These are phyloP conservation scores for Ascochyta clinopodiicola DNA, from an alignment of 2,329 filamentous ascomycete genomes.

Conservation along the genomic window DNA sequence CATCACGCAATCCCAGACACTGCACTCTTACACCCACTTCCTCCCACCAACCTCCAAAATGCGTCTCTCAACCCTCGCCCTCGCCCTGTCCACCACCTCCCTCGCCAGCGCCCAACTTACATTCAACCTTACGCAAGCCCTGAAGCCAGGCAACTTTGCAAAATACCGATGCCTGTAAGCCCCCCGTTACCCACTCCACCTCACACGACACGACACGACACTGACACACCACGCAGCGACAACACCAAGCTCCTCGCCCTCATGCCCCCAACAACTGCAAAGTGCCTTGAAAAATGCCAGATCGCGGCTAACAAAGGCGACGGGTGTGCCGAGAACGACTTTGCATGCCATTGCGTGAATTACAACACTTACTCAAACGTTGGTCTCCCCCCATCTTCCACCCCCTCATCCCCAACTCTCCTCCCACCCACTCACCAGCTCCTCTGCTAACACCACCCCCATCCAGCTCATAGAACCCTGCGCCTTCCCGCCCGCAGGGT, in stretches of 20 bases:
- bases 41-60: background rate
- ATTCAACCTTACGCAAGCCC: slow-evolving; percentile 32
- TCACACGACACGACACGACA: too few relatives aligned
- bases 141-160: slow-evolving; percentile 20
- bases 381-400: background rate
- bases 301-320: slow-evolving; percentile 24
- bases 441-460: background rate
- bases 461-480: slow-evolving; percentile 12
- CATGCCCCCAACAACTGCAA: slow-evolving; percentile 15
- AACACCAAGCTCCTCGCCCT: slow-evolving; percentile 19
- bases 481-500: slow-evolving; percentile 1
- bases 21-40: background rate
- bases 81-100: slow-evolving; percentile 4
- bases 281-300: slow-evolving; percentile 28
- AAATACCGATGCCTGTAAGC: slow-evolving; percentile 37
- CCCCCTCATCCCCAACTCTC: background rate
- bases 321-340: slow-evolving; percentile 31
- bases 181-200: too few relatives aligned
- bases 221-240: slow-evolving; percentile 6
- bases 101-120: slow-evolving; percentile 24
- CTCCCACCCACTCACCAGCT: background rate
- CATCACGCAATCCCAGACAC: background rate
- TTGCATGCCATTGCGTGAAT: slow-evolving; percentile 33
- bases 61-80: slow-evolving; percentile 1
- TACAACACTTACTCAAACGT: slow-evolving; percentile 28